Percentiles rank a stretch among this genome's conserved stretches.
These are phyloP conservation scores for Aspergillus flavus DNA, from an alignment of 2,329 filamentous ascomycete genomes.

Conservation along the genomic window DNA sequence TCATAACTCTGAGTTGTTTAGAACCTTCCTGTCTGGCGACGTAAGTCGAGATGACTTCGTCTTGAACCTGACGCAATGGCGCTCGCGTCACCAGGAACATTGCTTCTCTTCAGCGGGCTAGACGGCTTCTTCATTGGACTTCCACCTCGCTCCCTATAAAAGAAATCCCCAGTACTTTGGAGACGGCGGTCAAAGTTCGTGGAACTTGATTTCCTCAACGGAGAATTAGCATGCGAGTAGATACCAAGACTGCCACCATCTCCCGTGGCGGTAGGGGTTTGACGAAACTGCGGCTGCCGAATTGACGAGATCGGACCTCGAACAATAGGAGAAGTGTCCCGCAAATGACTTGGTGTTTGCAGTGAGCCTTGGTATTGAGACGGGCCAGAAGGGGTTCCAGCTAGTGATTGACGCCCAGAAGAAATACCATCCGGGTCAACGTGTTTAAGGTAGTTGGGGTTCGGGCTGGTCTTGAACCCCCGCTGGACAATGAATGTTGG, in stretches of 20 bases:
- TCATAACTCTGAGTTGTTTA: constrained; percentile 15
- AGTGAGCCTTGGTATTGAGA: constrained; percentile 34
- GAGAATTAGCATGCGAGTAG: constrained; percentile 77
- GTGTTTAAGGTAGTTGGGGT: constrained; percentile 75
- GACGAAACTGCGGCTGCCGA: constrained; percentile 57
- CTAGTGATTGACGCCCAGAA: constrained; percentile 42
- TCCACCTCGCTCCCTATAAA: constrained; percentile 37
- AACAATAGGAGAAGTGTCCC: constrained; percentile 51
- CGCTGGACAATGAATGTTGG: constrained; percentile 68
- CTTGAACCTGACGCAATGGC: constrained; percentile 37
- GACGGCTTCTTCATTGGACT: constrained; percentile 42
- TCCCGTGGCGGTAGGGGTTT: constrained; percentile 46
- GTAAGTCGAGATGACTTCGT: constrained; percentile 32
- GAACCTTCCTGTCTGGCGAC: constrained; percentile 35
- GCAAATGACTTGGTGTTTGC: constrained; percentile 48
- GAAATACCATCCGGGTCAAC: constrained; percentile 66
- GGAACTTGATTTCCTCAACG: constrained; percentile 75
- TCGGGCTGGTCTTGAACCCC: constrained; percentile 78
- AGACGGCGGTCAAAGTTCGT: constrained; percentile 52
- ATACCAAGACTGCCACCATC: constrained; percentile 81
- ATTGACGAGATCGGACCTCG: constrained; percentile 48
- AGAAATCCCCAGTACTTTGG: constrained; percentile 43
- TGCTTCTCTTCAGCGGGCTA: constrained; percentile 49
- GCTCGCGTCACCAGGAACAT: constrained; percentile 39
- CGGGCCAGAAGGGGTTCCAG: constrained; percentile 47